Conservation (phyloP, 2,329 filamentous ascomycete species). For the Fulvia fulva region DNA sequence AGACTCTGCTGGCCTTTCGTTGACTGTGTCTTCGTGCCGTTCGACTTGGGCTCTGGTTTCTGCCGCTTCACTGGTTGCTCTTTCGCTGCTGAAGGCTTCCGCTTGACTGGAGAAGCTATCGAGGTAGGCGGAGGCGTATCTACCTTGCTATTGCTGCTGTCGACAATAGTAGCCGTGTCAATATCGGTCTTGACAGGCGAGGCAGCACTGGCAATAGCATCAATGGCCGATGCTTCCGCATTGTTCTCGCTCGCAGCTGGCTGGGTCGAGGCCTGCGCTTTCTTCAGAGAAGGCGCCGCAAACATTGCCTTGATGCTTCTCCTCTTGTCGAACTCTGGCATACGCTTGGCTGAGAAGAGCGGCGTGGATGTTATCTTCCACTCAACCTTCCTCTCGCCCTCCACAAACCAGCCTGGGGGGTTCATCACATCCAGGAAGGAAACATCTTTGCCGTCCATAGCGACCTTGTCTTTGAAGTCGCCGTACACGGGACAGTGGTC, state of each 20-base stretch:
- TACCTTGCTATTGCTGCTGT: not conserved
- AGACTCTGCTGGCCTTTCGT: slow-evolving; percentile 59
- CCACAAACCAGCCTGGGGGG: slow-evolving; percentile 64
- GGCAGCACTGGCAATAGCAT: not conserved
- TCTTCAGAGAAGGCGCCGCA: slow-evolving; percentile 45
- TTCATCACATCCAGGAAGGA: slow-evolving; percentile 71
- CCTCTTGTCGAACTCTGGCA: slow-evolving; percentile 82
- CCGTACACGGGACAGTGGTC: slow-evolving; percentile 95
- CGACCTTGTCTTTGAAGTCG: slow-evolving; percentile 61
- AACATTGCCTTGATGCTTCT: slow-evolving; percentile 95
- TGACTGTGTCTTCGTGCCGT: slow-evolving; percentile 22
- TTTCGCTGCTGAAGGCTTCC: slow-evolving; percentile 29
- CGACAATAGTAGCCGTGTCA: not conserved
- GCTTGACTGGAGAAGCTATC: slow-evolving; percentile 29
- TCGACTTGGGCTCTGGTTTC: slow-evolving; percentile 40
- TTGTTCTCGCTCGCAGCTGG: not conserved
- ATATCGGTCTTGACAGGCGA: not conserved
- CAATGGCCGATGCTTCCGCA: no score
- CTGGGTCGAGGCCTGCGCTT: slow-evolving; percentile 25
- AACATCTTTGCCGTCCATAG: slow-evolving; percentile 43
- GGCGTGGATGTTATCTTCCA: slow-evolving; percentile 66
- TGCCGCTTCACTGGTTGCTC: slow-evolving; percentile 46
- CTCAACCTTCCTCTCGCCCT: slow-evolving; percentile 62
- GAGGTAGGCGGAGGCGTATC: not conserved
- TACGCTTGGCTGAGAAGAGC: slow-evolving; percentile 72